Evolutionary conservation across 2,329 filamentous ascomycete genomes (phyloP).

Genomic region (Neurospora crassa): DNA sequence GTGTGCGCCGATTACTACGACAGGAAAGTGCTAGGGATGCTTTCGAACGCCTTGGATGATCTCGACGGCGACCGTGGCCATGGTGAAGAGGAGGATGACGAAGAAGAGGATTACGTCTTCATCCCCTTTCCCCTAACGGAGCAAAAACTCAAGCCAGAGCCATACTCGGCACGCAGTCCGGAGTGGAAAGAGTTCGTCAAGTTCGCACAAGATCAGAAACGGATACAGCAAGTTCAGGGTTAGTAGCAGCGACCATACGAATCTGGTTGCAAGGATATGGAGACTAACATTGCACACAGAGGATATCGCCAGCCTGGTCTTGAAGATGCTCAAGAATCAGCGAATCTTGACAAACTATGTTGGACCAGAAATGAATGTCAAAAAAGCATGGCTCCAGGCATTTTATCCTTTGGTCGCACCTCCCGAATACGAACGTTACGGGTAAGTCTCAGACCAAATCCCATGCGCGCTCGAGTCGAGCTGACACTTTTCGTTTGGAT

Average conservation of each 20-base stretch:
- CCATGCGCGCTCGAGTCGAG: not conserved
- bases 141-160: conserved; percentile 34
- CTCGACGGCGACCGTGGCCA: conserved; percentile 32
- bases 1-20: conserved; percentile 32
- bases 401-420: conserved; percentile 50
- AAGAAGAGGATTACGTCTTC: conserved; percentile 40
- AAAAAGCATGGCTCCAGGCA: conserved; percentile 50
- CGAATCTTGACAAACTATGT: conserved; percentile 32
- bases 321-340: conserved; percentile 31
- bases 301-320: conserved; percentile 34
- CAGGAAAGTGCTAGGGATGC: conserved; percentile 35
- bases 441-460: conserved; percentile 34
- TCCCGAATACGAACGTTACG: conserved; percentile 48
- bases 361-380: conserved; percentile 39
- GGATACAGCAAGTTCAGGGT: conserved; percentile 39
- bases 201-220: conserved; percentile 42
- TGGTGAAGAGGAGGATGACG: conserved; percentile 31
- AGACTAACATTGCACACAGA: conserved; percentile 21
- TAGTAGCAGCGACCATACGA: conserved; percentile 12
- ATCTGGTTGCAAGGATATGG: conserved; percentile 16
- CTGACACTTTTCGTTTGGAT: not conserved
- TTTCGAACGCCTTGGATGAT: conserved; percentile 24
- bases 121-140: conserved; percentile 54
- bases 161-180: conserved; percentile 48
- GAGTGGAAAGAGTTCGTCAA: conserved; percentile 54